Conservation (phyloP, 768 basidiomycete genomes). For the Amanita rimosa region DNA sequence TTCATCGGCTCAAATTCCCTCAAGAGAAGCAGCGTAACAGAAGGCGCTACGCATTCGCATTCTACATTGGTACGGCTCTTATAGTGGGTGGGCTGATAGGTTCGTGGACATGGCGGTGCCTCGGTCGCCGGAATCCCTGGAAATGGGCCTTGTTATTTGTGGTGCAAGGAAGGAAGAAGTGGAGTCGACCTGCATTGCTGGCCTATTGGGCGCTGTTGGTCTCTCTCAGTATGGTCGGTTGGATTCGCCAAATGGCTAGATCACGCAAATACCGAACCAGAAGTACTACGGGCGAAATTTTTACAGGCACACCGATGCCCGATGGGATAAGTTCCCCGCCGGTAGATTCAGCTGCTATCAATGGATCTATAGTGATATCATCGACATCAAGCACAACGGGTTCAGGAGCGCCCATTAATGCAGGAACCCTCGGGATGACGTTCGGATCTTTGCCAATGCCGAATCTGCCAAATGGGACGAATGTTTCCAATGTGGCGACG, state of each 20-base stretch:
- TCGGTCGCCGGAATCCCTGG: slow-evolving; percentile 79
- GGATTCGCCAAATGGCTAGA: slow-evolving; percentile 84
- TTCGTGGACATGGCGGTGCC: slow-evolving; percentile 84
- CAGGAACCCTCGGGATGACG: slow-evolving; percentile 24
- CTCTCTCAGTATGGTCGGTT: slow-evolving; percentile 81
- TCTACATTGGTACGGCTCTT: slow-evolving; percentile 66
- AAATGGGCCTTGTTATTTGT: slow-evolving; percentile 74
- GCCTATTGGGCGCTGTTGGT: slow-evolving; percentile 80
- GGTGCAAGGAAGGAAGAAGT: slow-evolving; percentile 61
- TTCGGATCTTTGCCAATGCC: slow-evolving; percentile 41
- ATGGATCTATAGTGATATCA: slow-evolving; percentile 1
- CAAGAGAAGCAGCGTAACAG: slow-evolving; percentile 65
- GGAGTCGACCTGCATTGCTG: slow-evolving; percentile 71
- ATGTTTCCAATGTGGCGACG: slow-evolving; percentile 44
- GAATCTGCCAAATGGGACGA: slow-evolving; percentile 32
- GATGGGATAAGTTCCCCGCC: slow-evolving; percentile 10
- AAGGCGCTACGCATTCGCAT: slow-evolving; percentile 73
- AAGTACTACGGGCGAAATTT: slow-evolving; percentile 25
- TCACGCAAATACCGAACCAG: slow-evolving; percentile 56
- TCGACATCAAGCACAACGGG: slow-evolving; percentile 1
- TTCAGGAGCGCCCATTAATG: slow-evolving; percentile 7
- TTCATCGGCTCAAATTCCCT: slow-evolving; percentile 71
- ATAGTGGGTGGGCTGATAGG: slow-evolving; percentile 81
- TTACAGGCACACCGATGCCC: slow-evolving; percentile 16
- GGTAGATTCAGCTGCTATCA: slow-evolving; percentile 1